Base-by-base conservation (phyloP, 2,329 filamentous ascomycete genomes). In the Harringtonia lauricola region DNA sequence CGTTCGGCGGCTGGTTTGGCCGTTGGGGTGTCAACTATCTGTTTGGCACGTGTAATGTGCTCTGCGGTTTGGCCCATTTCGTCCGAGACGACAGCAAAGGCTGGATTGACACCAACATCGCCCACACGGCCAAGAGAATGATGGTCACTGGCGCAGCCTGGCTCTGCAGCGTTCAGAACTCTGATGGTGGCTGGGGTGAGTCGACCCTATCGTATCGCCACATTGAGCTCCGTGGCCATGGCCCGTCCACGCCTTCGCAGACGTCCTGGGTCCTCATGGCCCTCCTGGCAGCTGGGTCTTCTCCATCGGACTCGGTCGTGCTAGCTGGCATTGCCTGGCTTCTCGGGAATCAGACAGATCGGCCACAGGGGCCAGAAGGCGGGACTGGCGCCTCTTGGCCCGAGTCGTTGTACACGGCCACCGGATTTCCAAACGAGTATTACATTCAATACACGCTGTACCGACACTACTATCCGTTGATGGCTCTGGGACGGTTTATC, bases 21-120 rank as follows among this genome's bases (percentile, higher is more conserved):
- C 54, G 60, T 13, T 63, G 60, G 59, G 57, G 54, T 0, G 39
- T 42, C 22, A 63, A 63, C 43, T 63, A 63, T 41, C 44, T 61
- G 8, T 59, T 59, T 36, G 59, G 59, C 2, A 63, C 60, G 4
- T 54, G 55, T 41, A 52, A 57, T 46, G 55, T 50, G 0, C 49
- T 64, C 4, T 36, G 39, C 36, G 61, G 57, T 1, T 42, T 63
- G 8, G 44, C 46, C 0, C 51, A 57, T 36, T 57, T 55, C 15
- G 8, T 8, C 1, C 13, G 45, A 2, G 41, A 30, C 12, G 41
- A 30, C 12, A 14, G 15, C 4, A 24, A 47, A 10, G 36, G 35
- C 5, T 17, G 34, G 14, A 43, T 29, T 24, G 35, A 38, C 13
- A 34, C 40, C 21, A n/a, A 49, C 7, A 31, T 31, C 7, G 22